phyloP scores from a whole-genome alignment of 2,329 filamentous ascomycete genomes.

The Alternaria burnsii region DNA sequence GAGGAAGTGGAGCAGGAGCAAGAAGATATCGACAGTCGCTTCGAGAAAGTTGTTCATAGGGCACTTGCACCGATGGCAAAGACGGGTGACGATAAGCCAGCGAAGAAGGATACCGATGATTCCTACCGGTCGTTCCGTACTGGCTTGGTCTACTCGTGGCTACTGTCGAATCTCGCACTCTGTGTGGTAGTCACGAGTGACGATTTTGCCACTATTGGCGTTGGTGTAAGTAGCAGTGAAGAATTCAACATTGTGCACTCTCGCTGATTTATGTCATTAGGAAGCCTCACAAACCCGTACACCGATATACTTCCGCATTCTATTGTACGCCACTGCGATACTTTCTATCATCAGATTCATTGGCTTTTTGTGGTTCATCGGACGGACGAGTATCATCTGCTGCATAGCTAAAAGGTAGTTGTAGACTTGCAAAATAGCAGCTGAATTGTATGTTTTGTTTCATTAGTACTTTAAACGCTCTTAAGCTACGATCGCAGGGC shows the following conservation, averaged over 20 bases:
- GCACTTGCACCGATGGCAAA: slow-evolving; percentile 84
- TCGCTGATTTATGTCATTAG: slow-evolving; percentile 22
- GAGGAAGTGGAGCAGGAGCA: slow-evolving; percentile 97
- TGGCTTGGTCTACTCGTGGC: slow-evolving; percentile 88
- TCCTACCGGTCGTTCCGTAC: slow-evolving; percentile 99
- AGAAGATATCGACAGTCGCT: slow-evolving; percentile 97
- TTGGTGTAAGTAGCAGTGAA: slow-evolving; percentile 72
- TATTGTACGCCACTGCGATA: slow-evolving; percentile 86
- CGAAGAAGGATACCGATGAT: slow-evolving; percentile 90
- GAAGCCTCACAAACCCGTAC: slow-evolving; percentile 67
- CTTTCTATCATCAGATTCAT: slow-evolving; percentile 88
- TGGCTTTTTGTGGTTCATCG: slow-evolving; percentile 93
- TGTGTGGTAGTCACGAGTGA: slow-evolving; percentile 90
- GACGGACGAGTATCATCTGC: slow-evolving; percentile 93
- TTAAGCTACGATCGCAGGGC: no score
- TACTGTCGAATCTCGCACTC: slow-evolving; percentile 90
- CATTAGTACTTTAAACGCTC: not conserved
- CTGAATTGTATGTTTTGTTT: not conserved
- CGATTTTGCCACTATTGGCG: slow-evolving; percentile 82
- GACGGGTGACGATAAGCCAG: slow-evolving; percentile 69
- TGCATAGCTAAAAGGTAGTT: slow-evolving; percentile 77
- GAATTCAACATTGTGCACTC: not conserved
- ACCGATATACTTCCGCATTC: slow-evolving; percentile 86
- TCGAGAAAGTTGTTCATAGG: slow-evolving; percentile 94
- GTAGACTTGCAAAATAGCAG: not conserved